Base-by-base conservation (phyloP, 306 rosid genomes). In the Quercus variabilis region DNA sequence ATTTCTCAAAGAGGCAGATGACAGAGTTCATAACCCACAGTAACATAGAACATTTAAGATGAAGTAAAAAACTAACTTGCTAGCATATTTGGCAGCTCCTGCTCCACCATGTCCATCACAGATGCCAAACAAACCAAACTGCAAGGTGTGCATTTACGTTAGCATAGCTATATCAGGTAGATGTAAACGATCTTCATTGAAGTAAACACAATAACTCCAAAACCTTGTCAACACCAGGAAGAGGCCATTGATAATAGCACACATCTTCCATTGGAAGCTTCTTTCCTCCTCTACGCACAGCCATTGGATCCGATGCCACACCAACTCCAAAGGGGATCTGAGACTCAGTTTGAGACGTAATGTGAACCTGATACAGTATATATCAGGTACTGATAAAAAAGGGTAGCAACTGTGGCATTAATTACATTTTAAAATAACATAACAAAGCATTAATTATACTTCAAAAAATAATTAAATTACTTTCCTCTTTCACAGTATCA, bases 21-120 rank as follows among this genome's bases (percentile, higher is more conserved):
- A 65, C 43, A 68, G 77, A 35, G 74, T 60, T 77, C 23, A 41
- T 64, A 55, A 62, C 52, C 74, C 78, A 72, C 31, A 28, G 31
- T 68, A 84, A 17, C 62, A 83, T 74, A 72, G 83, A 74, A 73
- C 19, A 82, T 74, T 81, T 26, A 69, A 86, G 84, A 55, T 62
- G 75, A 79, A 57, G 41, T 65, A 75, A 82, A 78, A 78, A 75
- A 89, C 96, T 96, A 83, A 96, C 99, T 88, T 92, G 96, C 96
- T 91, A 79, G 96, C 99, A 89, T 87, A 83, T 88, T 76, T 91
- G 65, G 99, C 98, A 31, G 97, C 99, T 78, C 58, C 97, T 62
- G 81, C 94, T 82, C 99, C 99, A 41, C 97, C 93, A 81, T 96
- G 99, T 28, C 99, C 99, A 83, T 96, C 99, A 55, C 96, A 93